A percentile compares a stretch with the other conserved stretches of the same genome.
These are phyloP conservation scores for Eucalyptus polybractea DNA, from an alignment of 345 rosid species.

Conservation along the genomic window DNA sequence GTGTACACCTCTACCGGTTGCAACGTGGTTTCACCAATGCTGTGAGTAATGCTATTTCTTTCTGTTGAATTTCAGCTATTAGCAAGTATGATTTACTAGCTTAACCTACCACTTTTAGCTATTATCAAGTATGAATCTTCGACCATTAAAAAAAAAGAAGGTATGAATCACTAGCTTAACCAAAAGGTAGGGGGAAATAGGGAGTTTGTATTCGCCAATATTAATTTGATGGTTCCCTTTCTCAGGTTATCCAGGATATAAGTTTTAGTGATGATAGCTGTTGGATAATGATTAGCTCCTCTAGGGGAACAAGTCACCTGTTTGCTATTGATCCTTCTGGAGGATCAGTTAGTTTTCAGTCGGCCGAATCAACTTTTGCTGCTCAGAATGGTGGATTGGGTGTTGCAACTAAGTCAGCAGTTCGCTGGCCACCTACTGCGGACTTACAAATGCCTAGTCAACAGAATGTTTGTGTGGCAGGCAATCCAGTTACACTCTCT, in stretches of 20 bases:
- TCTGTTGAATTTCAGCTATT: not conserved
- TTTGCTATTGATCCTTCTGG: slow-evolving; percentile 66
- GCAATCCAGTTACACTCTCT: slow-evolving; percentile 58
- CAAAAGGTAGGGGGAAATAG: not conserved
- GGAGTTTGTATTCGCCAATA: not conserved
- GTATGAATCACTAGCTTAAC: not conserved
- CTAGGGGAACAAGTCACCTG: slow-evolving; percentile 90
- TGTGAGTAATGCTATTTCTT: slow-evolving; percentile 25
- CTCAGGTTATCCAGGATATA: slow-evolving; percentile 89
- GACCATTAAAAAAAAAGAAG: no score
- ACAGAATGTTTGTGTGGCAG: slow-evolving; percentile 21
- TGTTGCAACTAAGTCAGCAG: slow-evolving; percentile 14
- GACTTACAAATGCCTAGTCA: slow-evolving; percentile 16
- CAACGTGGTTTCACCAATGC: slow-evolving; percentile 97
- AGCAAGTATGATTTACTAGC: not conserved
- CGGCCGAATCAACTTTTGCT: slow-evolving; percentile 11
- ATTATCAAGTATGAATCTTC: not conserved
- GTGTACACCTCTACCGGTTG: slow-evolving; percentile 70
- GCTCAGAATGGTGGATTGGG: slow-evolving; percentile 12
- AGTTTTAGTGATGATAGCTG: slow-evolving; percentile 80
- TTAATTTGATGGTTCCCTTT: not conserved
- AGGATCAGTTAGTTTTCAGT: slow-evolving; percentile 29
- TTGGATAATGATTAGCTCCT: slow-evolving; percentile 88
- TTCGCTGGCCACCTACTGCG: slow-evolving; percentile 19
- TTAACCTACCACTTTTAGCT: not conserved